These are phyloP conservation scores for Dipsacomyces acuminosporus DNA, from an alignment of 371 early-diverging fungal genomes.

Conservation along the genomic window DNA sequence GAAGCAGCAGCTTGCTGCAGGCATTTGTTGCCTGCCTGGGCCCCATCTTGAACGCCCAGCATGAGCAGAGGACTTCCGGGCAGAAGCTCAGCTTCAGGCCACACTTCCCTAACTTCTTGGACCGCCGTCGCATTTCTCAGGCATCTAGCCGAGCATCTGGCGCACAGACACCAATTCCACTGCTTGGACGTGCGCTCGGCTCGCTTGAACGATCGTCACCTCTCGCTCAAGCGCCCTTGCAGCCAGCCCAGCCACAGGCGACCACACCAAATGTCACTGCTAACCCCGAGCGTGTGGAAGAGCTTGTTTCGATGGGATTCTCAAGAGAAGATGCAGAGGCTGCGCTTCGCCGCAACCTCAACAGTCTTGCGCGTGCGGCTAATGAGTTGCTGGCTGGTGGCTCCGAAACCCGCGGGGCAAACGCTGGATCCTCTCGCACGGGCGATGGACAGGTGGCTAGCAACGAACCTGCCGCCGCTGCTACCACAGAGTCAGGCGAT, in stretches of 20 bases:
- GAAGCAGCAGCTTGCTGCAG: slow-evolving; percentile 22
- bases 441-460: too few species aligned
- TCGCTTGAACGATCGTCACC: slow-evolving; percentile 5
- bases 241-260: slow-evolving; percentile 23
- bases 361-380: slow-evolving; percentile 80
- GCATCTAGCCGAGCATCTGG: not conserved
- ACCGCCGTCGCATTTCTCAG: slow-evolving; percentile 7
- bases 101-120: slow-evolving; percentile 14
- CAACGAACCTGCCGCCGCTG: not conserved
- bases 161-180: slow-evolving; percentile 5
- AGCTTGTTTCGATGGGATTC: slow-evolving; percentile 88
- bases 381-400: slow-evolving; percentile 65
- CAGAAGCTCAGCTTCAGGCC: slow-evolving; percentile 7
- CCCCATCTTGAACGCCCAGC: slow-evolving; percentile 22
- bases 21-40: slow-evolving; percentile 30
- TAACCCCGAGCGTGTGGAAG: slow-evolving; percentile 63
- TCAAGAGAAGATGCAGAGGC: slow-evolving; percentile 71
- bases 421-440: too few species aligned
- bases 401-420: not conserved
- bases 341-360: slow-evolving; percentile 72
- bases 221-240: slow-evolving; percentile 28
- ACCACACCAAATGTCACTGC: slow-evolving; percentile 48
- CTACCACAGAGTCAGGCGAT: too few species aligned
- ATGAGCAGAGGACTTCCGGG: slow-evolving; percentile 11
- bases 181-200: slow-evolving; percentile 13